These are phyloP conservation scores for Scheffersomyces ergatensis DNA, from an alignment of 805 yeast genomes.

Conservation along the genomic window DNA sequence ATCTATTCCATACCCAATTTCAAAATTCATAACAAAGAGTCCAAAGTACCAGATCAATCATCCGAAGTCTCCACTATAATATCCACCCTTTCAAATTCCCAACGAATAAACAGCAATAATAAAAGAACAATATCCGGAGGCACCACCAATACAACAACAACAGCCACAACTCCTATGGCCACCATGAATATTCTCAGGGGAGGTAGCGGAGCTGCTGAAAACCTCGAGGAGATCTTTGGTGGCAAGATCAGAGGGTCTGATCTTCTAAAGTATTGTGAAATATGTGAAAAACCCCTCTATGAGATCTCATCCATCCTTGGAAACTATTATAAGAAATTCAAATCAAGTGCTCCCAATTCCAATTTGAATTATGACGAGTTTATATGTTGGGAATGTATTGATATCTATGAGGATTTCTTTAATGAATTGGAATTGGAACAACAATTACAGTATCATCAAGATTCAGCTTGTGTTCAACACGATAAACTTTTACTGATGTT, in stretches of 20 bases:
- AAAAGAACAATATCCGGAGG: background rate
- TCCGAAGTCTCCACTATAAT: background rate
- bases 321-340: background rate
- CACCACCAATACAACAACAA: background rate
- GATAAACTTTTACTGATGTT: constrained; percentile 16
- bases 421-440: constrained; percentile 28
- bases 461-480: background rate
- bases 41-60: too few relatives aligned
- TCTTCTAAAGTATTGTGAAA: constrained; percentile 52
- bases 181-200: background rate
- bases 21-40: background rate
- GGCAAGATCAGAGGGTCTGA: constrained; percentile 34
- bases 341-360: constrained; percentile 1
- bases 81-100: too few relatives aligned
- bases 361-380: constrained; percentile 43
- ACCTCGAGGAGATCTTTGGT: constrained; percentile 36
- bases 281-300: constrained; percentile 69
- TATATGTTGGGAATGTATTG: constrained; percentile 63
- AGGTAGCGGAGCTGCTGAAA: constrained; percentile 11
- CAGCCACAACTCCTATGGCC: background rate
- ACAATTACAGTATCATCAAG: background rate
- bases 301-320: constrained; percentile 46
- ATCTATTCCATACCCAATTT: constrained; percentile 1
- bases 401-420: constrained; percentile 50
- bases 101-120: background rate